Evolutionary conservation across 2,329 filamentous ascomycete genomes (phyloP).

Genomic region (Elsinoe arachidis): DNA sequence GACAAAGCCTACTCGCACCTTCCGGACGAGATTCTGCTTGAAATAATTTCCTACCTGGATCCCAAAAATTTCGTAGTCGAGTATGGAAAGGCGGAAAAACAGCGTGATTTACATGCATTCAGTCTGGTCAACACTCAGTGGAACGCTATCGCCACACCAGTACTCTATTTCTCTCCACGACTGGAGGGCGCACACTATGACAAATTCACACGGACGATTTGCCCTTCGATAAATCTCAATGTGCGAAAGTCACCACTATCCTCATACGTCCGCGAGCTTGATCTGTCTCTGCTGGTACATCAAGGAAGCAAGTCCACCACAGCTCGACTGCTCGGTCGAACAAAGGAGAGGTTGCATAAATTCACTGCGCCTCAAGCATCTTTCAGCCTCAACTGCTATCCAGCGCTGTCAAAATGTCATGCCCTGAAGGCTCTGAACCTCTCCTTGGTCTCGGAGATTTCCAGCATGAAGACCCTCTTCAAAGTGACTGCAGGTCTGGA

Average conservation of each 20-base stretch:
- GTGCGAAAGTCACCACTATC: slow-evolving; percentile 42
- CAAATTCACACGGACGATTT: slow-evolving; percentile 47
- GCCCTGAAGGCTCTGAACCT: slow-evolving; percentile 45
- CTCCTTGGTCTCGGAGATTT: slow-evolving; percentile 43
- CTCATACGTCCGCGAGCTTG: slow-evolving; percentile 43
- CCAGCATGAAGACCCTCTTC: slow-evolving; percentile 42
- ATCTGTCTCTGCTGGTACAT: slow-evolving; percentile 49
- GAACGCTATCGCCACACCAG: slow-evolving; percentile 44
- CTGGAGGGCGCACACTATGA: slow-evolving; percentile 46
- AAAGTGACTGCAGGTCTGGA: slow-evolving; percentile 41
- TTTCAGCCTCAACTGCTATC: slow-evolving; percentile 50
- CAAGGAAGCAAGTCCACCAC: slow-evolving; percentile 51
- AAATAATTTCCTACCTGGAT: slow-evolving; percentile 40
- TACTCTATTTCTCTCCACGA: slow-evolving; percentile 45
- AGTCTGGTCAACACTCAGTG: slow-evolving; percentile 48
- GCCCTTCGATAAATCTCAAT: slow-evolving; percentile 42
- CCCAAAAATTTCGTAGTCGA: slow-evolving; percentile 16
- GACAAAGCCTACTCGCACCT: slow-evolving; percentile 28
- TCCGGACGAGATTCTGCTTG: slow-evolving; percentile 46
- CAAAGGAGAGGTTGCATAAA: slow-evolving; percentile 43
- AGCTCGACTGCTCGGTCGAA: slow-evolving; percentile 46
- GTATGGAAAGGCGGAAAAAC: slow-evolving; percentile 29
- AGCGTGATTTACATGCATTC: slow-evolving; percentile 39
- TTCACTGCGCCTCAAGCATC: slow-evolving; percentile 51
- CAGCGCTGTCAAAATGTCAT: slow-evolving; percentile 47